Percentiles rank a stretch among this genome's conserved stretches.
Conservation (phyloP, 2,329 filamentous ascomycete species). For the Endothia cerciana region DNA sequence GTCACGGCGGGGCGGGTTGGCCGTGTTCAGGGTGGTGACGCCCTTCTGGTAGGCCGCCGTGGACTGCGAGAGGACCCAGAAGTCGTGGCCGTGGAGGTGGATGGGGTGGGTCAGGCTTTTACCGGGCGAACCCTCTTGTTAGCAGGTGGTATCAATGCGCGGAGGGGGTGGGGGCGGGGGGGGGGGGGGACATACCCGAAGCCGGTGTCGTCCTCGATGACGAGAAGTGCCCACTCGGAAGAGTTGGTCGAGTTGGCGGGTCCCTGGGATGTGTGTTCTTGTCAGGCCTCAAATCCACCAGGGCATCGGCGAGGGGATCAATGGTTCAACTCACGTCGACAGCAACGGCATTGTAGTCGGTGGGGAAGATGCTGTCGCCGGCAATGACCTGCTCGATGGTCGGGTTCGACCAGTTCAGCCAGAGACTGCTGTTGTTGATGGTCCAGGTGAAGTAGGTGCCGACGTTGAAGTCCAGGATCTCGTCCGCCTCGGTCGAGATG, state of each 20-base stretch:
- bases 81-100: conserved; percentile 57
- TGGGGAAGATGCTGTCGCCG: conserved; percentile 24
- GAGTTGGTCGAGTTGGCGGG: conserved; percentile 19
- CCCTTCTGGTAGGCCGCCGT: conserved; percentile 30
- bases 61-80: conserved; percentile 46
- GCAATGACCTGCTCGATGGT: conserved; percentile 26
- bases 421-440: conserved; percentile 32
- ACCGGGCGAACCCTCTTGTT: background rate
- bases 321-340: conserved; percentile 24
- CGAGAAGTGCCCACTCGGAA: conserved; percentile 36
- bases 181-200: conserved; percentile 17
- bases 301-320: background rate
- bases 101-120: conserved; percentile 47
- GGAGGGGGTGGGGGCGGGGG: background rate
- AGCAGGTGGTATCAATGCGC: no score
- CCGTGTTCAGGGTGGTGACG: conserved; percentile 30
- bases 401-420: conserved; percentile 34
- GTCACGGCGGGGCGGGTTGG: conserved; percentile 45
- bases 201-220: conserved; percentile 35
- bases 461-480: conserved; percentile 11
- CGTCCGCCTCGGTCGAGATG: conserved; percentile 21
- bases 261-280: conserved; percentile 14
- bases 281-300: no score
- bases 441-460: conserved; percentile 33
- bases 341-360: conserved; percentile 30